Percentiles rank a stretch among this genome's conserved stretches.
These are phyloP conservation scores for Thuja plicata DNA, from an alignment of 83 land plant species.

Conservation along the genomic window DNA sequence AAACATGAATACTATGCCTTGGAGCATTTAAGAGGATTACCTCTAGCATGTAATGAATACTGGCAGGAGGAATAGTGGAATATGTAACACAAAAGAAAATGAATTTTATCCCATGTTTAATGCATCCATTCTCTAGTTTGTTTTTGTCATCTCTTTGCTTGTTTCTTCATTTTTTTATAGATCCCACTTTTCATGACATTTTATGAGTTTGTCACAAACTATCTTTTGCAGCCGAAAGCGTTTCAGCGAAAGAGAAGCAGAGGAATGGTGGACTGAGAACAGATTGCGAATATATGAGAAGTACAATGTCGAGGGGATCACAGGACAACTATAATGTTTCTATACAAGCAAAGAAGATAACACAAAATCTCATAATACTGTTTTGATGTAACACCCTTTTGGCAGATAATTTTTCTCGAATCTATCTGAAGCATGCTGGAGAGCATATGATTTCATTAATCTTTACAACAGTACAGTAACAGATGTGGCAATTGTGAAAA, in stretches of 20 bases:
- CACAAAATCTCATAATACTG: background rate
- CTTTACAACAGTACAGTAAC: background rate
- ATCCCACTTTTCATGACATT: background rate
- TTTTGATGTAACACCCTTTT: background rate
- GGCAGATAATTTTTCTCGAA: background rate
- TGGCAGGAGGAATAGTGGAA: background rate
- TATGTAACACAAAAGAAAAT: background rate
- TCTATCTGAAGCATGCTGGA: background rate
- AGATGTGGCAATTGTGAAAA: background rate
- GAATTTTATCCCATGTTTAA: background rate
- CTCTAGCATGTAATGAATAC: background rate
- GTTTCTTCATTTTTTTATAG: background rate
- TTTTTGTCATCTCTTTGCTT: background rate
- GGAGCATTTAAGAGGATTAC: background rate
- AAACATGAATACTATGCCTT: background rate
- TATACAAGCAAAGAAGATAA: background rate
- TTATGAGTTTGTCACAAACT: background rate
- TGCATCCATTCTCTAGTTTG: background rate
- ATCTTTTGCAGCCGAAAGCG: slow-evolving; percentile 57
- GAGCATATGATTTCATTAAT: background rate
- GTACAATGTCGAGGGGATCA: slow-evolving; percentile 30
- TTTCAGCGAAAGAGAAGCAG: slow-evolving; percentile 79
- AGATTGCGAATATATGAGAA: slow-evolving; percentile 47
- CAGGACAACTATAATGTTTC: background rate
- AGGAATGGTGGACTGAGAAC: slow-evolving; percentile 82